Conservation (phyloP, 108 stramenopile genomes). For the Skeletonema costatum region DNA sequence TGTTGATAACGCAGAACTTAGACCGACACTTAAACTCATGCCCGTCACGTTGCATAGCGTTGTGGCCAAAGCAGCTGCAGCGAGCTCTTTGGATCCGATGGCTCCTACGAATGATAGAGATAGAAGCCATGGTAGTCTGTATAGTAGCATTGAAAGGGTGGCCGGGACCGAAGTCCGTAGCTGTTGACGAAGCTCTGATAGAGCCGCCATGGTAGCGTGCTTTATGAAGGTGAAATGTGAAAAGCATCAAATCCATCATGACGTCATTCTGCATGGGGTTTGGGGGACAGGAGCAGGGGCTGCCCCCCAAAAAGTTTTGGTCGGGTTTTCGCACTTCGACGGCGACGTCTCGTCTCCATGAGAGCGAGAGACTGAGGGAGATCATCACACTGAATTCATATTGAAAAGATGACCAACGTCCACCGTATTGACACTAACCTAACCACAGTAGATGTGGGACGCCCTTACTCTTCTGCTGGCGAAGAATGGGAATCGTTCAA, state of each 20-base stretch:
- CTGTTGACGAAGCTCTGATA: slow-evolving; percentile 20
- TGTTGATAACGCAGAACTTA: slow-evolving; percentile 53
- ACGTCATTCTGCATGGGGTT: no score
- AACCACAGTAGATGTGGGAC: no score
- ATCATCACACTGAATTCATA: no score
- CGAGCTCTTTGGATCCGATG: slow-evolving; percentile 56
- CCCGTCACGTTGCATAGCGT: slow-evolving; percentile 76
- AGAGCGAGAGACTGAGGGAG: no score
- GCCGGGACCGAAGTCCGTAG: slow-evolving; percentile 34
- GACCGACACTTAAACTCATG: slow-evolving; percentile 58
- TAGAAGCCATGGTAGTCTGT: slow-evolving; percentile 62
- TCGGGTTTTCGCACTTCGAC: no score
- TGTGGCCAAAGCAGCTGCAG: slow-evolving; percentile 69
- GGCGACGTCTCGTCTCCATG: no score
- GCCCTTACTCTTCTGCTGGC: neutral
- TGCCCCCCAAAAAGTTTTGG: no score
- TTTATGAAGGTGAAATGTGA: neutral
- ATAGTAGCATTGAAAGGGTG: slow-evolving; percentile 39
- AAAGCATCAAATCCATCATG: no score
- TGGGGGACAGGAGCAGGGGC: no score
- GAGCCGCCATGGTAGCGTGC: neutral
- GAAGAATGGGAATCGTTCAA: neutral
- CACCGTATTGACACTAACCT: no score
- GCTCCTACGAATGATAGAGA: slow-evolving; percentile 58
- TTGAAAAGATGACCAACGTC: no score